A percentile compares a stretch with the other conserved stretches of the same genome.
phyloP scores from a whole-genome alignment of 2,329 filamentous ascomycete genomes.

The Clonostachys solani region DNA sequence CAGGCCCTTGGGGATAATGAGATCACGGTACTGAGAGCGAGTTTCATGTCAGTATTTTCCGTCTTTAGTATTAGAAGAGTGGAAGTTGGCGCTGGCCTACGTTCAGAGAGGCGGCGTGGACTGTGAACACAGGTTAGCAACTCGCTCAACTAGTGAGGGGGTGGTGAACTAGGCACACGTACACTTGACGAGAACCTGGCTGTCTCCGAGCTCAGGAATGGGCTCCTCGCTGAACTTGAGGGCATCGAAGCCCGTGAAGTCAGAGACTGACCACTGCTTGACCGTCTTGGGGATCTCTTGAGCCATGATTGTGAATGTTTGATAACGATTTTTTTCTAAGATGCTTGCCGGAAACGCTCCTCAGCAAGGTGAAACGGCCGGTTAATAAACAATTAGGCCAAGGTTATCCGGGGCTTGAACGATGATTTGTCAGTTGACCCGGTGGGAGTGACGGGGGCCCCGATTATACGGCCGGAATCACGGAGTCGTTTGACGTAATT shows the following conservation, averaged over 20 bases:
- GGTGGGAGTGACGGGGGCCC: too few species aligned
- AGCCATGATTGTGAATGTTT: constrained; percentile 2
- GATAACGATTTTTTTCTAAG: neutral
- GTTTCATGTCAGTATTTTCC: neutral
- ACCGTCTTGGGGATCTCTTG: constrained; percentile 28
- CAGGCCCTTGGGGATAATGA: constrained; percentile 42
- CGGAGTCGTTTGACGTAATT: too few species aligned
- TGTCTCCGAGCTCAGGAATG: constrained; percentile 60
- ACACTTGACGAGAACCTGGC: constrained; percentile 66
- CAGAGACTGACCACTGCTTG: constrained; percentile 52
- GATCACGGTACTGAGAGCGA: constrained; percentile 38
- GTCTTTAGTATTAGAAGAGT: neutral
- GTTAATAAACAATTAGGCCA: too few species aligned
- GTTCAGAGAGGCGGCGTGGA: constrained; percentile 48
- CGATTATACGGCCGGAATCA: too few species aligned
- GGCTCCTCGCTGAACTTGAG: constrained; percentile 51
- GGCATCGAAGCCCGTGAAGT: constrained; percentile 50
- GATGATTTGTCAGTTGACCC: too few species aligned
- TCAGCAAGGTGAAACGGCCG: too few species aligned
- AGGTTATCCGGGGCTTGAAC: too few species aligned
- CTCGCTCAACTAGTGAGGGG: constrained; percentile 4
- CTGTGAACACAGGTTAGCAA: constrained; percentile 12
- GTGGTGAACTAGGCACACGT: constrained; percentile 2
- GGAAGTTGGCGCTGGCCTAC: constrained; percentile 9
- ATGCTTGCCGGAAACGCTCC: neutral